Evolutionary conservation across 805 yeast genomes (phyloP).

Genomic region (Kodamaea kaohsiungensis): DNA sequence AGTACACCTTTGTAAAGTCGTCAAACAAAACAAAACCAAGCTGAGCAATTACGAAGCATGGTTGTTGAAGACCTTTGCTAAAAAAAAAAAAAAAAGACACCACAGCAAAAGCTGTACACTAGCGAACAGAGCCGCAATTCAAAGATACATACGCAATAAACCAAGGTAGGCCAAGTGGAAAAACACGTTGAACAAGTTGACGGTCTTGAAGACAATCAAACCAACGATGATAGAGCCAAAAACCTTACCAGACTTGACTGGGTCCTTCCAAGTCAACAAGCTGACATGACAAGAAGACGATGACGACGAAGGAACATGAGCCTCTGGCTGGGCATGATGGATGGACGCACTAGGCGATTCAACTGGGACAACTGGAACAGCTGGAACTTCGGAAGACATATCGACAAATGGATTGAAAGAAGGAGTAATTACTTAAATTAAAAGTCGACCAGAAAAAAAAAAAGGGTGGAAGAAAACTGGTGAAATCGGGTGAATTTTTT

Average conservation of each 20-base stretch:
- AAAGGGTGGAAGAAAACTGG: slow-evolving; percentile 1
- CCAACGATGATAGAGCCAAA: slow-evolving; percentile 62
- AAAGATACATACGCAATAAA: slow-evolving; percentile 41
- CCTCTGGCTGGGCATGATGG: neutral
- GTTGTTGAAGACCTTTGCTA: neutral
- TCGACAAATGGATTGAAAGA: neutral
- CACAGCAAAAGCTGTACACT: neutral
- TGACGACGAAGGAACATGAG: slow-evolving; percentile 6
- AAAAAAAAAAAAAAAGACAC: neutral
- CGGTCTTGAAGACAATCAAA: slow-evolving; percentile 58
- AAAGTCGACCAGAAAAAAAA: neutral
- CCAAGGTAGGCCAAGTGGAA: slow-evolving; percentile 61
- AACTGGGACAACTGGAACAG: slow-evolving; percentile 11
- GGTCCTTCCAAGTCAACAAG: slow-evolving; percentile 74
- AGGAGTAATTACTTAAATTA: neutral
- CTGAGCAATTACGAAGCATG: no score
- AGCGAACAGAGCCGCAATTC: neutral
- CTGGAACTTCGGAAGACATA: slow-evolving; percentile 5
- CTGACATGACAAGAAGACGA: neutral
- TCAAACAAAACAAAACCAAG: no score
- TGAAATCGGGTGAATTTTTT: neutral
- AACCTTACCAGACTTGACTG: slow-evolving; percentile 73
- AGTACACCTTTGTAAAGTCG: no score
- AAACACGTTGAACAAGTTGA: slow-evolving; percentile 61
- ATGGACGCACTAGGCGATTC: slow-evolving; percentile 2